Evolutionary conservation across 805 yeast species (phyloP), one percentile per base, ranked within the genome.

Genomic region (Kluyveromyces siamensis): DNA sequence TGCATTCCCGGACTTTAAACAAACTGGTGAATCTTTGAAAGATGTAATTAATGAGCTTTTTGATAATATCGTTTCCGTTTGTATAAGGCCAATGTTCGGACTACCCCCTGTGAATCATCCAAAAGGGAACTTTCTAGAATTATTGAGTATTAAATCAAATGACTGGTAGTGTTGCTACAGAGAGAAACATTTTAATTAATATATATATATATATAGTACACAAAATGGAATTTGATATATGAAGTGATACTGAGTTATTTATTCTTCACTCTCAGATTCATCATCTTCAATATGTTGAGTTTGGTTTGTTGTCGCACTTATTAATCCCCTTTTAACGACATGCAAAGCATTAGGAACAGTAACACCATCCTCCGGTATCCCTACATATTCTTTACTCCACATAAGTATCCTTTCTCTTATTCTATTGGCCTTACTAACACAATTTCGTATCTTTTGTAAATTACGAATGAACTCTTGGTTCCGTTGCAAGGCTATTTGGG

Each of bases 1-100:
- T 60, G 83, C 98, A 14, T 93, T 84, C 61, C 99, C 99, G 1
- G 99, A 93, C 62, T 93, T 93, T 69, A 89, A 88, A 60, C 99
- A 93, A 67, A 93, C 98, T 0, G 99, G 99, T 16, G 77, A 70
- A 14, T 84, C 76, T 8, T 71, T 91, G 56, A 85, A 84, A 59
- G 70, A 57, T 2, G 59, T 88, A 19, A 85, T 93, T 30, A 73
- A 74, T 53, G 84, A 76, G 36, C 69, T 90, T 41, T 85, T 90
- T 58, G 80, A 76, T 27, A 74, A 74, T 10, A 77, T 80, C 0
- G 77, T 79, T 0, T 57, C 65, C 3, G 63, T 67, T 8, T 72
- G 76, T 9, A 77, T 83, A 35, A 67, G 59, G 10, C 85, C 87
- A 3, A 72, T 77, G 55, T 61, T 77, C 35, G 44, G 51, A 8